phyloP scores from a whole-genome alignment of 2,329 filamentous ascomycete species.

The Fusarium annulatum region DNA sequence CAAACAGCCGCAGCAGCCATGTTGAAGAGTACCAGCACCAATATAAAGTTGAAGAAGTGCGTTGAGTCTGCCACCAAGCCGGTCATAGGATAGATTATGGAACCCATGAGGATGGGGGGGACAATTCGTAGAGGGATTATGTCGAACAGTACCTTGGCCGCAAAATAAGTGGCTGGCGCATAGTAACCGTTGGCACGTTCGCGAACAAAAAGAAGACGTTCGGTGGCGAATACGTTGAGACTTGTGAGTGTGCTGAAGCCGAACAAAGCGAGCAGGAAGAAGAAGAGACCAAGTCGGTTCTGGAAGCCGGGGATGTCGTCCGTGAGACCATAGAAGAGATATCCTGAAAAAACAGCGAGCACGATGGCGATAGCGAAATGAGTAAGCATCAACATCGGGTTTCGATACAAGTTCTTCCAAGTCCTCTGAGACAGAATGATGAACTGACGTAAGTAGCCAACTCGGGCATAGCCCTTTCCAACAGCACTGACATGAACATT shows the following conservation, averaged over 20 bases:
- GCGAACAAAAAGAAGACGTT: constrained; percentile 89
- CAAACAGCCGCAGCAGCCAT: constrained; percentile 93
- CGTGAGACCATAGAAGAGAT: constrained; percentile 94
- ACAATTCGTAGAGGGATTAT: constrained; percentile 94
- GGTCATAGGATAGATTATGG: constrained; percentile 98
- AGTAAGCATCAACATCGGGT: constrained; percentile 97
- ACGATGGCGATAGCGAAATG: constrained; percentile 98
- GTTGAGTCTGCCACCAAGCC: constrained; percentile 83
- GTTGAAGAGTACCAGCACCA: constrained; percentile 95
- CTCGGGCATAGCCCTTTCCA: constrained; percentile 83
- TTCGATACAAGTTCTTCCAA: constrained; percentile 97
- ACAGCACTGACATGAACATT: constrained; percentile 68
- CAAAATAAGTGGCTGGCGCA: constrained; percentile 91
- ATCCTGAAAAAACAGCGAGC: constrained; percentile 92
- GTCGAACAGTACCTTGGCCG: constrained; percentile 97
- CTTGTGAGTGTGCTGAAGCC: constrained; percentile 97
- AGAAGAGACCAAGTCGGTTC: constrained; percentile 95
- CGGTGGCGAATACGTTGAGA: constrained; percentile 90
- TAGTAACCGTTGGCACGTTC: constrained; percentile 98
- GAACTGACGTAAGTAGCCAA: constrained; percentile 86
- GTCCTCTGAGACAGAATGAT: constrained; percentile 88
- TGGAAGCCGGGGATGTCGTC: constrained; percentile 98
- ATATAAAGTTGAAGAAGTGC: constrained; percentile 91
- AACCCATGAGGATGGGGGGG: constrained; percentile 92
- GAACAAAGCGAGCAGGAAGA: constrained; percentile 95